Percentiles rank a stretch among this genome's conserved stretches.
These are phyloP conservation scores for Pythium dissimile DNA, from an alignment of 352 stramenopile species.

Conservation along the genomic window DNA sequence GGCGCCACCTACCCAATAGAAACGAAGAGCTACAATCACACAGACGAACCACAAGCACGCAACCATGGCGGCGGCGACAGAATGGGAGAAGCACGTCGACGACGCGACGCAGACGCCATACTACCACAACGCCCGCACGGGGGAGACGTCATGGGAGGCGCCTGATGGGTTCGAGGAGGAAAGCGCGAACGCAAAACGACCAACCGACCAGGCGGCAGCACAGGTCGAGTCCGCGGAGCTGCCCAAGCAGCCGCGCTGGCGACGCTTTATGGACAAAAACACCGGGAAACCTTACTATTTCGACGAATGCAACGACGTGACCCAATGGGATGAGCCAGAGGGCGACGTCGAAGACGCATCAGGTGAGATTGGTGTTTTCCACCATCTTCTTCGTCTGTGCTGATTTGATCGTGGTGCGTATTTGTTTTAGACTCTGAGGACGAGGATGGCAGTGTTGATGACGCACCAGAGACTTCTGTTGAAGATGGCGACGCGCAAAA, in stretches of 20 bases:
- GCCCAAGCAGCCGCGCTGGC: slow-evolving; percentile 37
- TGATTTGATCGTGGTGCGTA: neutral
- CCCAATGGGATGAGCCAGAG: slow-evolving; percentile 72
- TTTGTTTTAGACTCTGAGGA: neutral
- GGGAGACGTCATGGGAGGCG: slow-evolving; percentile 69
- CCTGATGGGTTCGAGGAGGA: slow-evolving; percentile 36
- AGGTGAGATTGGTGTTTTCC: slow-evolving; percentile 9
- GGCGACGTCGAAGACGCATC: slow-evolving; percentile 27
- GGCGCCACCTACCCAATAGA: neutral
- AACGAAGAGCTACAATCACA: too few relatives aligned
- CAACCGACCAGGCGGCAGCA: neutral
- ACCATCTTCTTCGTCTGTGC: neutral
- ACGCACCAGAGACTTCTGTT: too few relatives aligned
- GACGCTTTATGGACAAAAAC: slow-evolving; percentile 59
- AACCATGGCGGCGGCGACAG: slow-evolving; percentile 11
- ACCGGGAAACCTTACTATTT: slow-evolving; percentile 65
- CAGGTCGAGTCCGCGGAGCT: slow-evolving; percentile 5
- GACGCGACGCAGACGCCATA: slow-evolving; percentile 54
- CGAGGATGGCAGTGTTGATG: neutral
- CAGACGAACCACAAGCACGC: neutral
- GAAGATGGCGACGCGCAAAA: neutral
- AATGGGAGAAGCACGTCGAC: slow-evolving; percentile 75
- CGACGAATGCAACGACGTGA: slow-evolving; percentile 64
- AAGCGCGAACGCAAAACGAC: neutral
- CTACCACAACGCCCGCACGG: slow-evolving; percentile 73